Base-by-base conservation (phyloP, 1,284 basidiomycete genomes). In the Waitea zeae region DNA sequence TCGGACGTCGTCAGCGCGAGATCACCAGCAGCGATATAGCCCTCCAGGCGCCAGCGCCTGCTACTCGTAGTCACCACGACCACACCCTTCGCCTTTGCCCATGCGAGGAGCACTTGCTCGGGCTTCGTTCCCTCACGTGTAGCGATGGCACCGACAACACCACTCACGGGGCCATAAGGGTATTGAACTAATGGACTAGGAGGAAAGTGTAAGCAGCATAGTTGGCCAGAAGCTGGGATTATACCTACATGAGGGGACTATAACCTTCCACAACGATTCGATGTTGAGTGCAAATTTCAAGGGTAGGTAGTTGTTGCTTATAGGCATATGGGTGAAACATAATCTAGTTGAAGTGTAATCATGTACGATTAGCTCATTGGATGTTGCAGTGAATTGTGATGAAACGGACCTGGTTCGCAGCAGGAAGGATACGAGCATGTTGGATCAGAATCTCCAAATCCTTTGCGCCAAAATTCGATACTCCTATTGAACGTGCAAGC, bases 241-340 rank as follows among this genome's bases (percentile, higher is more conserved):
- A 5, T 17, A 53, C 64, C 12, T 41, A 77, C 71, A 61, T 64
- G 13, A 86, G 59, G 33, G 67, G 62, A 38, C 75, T 72, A 52
- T 81, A 86, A 1, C 71, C 80, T 53, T 83, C 79, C 24, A 70
- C 67, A 17, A 70, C 59, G 43, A 88, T 79, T 15, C 66, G 64
- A 40, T 82, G 64, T 40, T 62, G 52, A 2, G 59, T 58, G 38
- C 67, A 62, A 45, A 62, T 79, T 20, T 67, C 66, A 11, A 86
- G 53, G 3, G 81, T 52, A 0, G 35, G 35, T 4, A 61, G 48
- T 34, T 69, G 71, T 17, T 59, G 53, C 20, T 62, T 50, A 2
- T 73, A 70, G 40, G 79, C 78, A 50, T 84, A 84, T 2, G 81
- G 80, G 46, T 84, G 73, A 20, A 84, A 58, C 12, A 52, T 48